Percentiles rank a stretch among this genome's conserved stretches.
Conservation (phyloP, 495 filamentous ascomycete species). For the Monascus purpureus region DNA sequence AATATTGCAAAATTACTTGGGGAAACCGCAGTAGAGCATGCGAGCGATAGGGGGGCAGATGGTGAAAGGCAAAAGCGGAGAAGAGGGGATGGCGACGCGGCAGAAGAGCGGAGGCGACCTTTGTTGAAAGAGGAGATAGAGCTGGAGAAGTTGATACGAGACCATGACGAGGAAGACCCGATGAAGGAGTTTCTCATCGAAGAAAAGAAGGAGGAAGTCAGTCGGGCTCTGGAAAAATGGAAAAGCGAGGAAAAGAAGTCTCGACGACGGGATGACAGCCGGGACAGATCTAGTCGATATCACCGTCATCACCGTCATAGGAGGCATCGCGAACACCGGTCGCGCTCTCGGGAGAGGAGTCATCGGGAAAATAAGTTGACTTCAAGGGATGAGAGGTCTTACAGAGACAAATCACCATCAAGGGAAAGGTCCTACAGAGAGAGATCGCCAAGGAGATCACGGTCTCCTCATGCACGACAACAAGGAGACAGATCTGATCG, state of each 20-base stretch:
- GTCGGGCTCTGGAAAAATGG: slow-evolving; percentile 46
- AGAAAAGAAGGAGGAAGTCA: slow-evolving; percentile 80
- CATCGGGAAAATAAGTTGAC: slow-evolving; percentile 15
- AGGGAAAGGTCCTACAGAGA: slow-evolving; percentile 10
- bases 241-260: slow-evolving; percentile 28
- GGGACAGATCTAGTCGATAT: slow-evolving; percentile 34
- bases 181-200: slow-evolving; percentile 86
- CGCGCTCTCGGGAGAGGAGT: slow-evolving; percentile 17
- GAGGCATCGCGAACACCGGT: slow-evolving; percentile 18
- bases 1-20: slow-evolving; percentile 30
- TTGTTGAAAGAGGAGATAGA: slow-evolving; percentile 61
- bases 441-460: slow-evolving; percentile 11
- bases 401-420: slow-evolving; percentile 8
- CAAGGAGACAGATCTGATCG: too few species aligned
- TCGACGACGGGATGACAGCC: slow-evolving; percentile 21
- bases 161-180: slow-evolving; percentile 90
- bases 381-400: slow-evolving; percentile 12
- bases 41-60: slow-evolving; percentile 19
- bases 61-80: slow-evolving; percentile 31
- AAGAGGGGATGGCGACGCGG: slow-evolving; percentile 13
- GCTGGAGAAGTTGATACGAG: slow-evolving; percentile 54
- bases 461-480: neutral
- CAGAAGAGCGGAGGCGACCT: slow-evolving; percentile 23
- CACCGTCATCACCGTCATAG: slow-evolving; percentile 39
- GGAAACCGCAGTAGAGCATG: slow-evolving; percentile 3